A percentile compares a stretch with the other conserved stretches of the same genome.
These are phyloP conservation scores for Buddleja alternifolia DNA, from an alignment of 257 asterid genomes.

Conservation along the genomic window DNA sequence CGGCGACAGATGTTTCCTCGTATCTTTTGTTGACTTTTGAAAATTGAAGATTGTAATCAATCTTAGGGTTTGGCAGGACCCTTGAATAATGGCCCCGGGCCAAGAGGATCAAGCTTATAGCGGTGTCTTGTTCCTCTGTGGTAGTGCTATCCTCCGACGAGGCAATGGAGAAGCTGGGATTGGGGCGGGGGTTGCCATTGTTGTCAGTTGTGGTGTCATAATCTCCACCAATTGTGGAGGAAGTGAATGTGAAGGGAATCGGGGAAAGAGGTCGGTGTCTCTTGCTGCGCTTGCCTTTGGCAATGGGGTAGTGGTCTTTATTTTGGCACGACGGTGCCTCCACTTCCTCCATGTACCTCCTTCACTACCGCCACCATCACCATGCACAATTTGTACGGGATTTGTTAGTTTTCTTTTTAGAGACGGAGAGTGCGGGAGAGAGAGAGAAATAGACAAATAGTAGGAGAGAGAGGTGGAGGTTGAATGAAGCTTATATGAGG, in stretches of 20 bases:
- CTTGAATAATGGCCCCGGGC: slow-evolving; percentile 38
- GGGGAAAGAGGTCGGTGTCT: slow-evolving; percentile 43
- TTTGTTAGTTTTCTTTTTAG: neutral
- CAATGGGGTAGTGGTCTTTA: slow-evolving; percentile 37
- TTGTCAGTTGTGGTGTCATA: neutral
- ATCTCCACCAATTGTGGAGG: neutral
- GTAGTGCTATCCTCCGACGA: slow-evolving; percentile 31
- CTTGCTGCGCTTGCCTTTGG: slow-evolving; percentile 56
- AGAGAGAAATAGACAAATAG: slow-evolving; percentile 26
- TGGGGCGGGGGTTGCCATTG: slow-evolving; percentile 21
- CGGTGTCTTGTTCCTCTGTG: slow-evolving; percentile 57
- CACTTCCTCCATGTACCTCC: slow-evolving; percentile 40
- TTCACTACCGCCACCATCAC: slow-evolving; percentile 48
- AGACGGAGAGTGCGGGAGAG: slow-evolving; percentile 22
- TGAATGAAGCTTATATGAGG: slow-evolving; percentile 32
- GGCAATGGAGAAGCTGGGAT: slow-evolving; percentile 8
- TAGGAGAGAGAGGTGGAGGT: slow-evolving; percentile 34
- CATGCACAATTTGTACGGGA: slow-evolving; percentile 18
- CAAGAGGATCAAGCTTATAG: slow-evolving; percentile 49
- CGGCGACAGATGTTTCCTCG: neutral
- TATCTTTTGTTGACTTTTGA: neutral
- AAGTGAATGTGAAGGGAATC: slow-evolving; percentile 28
- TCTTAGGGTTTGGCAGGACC: too few relatives aligned
- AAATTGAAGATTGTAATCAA: neutral
- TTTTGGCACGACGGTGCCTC: slow-evolving; percentile 31